These are phyloP conservation scores for Rhizophagus clarus DNA, from an alignment of 192 early-diverging fungal species.

Conservation along the genomic window DNA sequence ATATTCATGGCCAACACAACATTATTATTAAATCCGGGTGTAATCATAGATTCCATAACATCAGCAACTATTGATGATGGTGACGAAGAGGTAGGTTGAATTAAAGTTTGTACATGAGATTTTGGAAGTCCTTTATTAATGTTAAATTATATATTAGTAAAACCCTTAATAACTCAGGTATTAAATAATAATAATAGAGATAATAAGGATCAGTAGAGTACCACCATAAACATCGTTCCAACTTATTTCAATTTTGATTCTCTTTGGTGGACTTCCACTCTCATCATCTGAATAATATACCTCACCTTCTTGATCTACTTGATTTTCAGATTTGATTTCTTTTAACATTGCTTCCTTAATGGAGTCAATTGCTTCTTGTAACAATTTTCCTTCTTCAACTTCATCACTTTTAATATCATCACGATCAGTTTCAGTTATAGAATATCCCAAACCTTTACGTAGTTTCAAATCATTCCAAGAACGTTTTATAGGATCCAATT, in stretches of 20 bases:
- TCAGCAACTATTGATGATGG: slow-evolving; percentile 15
- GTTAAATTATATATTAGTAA: neutral
- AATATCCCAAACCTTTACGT: no score
- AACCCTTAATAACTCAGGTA: no score
- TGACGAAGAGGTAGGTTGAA: slow-evolving; percentile 8
- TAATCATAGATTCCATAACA: slow-evolving; percentile 26
- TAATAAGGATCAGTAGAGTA: no score
- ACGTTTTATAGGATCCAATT: neutral
- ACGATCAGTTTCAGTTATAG: neutral
- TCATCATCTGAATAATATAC: neutral
- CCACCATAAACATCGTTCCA: neutral
- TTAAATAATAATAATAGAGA: neutral
- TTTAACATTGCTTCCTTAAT: neutral
- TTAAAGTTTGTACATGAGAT: slow-evolving; percentile 4
- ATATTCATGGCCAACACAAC: slow-evolving; percentile 10
- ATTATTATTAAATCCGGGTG: slow-evolving; percentile 27
- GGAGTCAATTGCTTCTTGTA: neutral
- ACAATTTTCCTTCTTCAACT: neutral
- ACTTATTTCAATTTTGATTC: slow-evolving; percentile 12
- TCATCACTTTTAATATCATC: neutral
- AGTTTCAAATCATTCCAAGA: neutral
- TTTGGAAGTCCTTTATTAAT: neutral
- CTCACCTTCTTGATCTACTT: neutral
- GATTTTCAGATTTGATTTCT: neutral
- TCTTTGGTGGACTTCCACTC: neutral